Conservation (phyloP, 2,329 filamentous ascomycete species). For the Alternaria metachromatica region DNA sequence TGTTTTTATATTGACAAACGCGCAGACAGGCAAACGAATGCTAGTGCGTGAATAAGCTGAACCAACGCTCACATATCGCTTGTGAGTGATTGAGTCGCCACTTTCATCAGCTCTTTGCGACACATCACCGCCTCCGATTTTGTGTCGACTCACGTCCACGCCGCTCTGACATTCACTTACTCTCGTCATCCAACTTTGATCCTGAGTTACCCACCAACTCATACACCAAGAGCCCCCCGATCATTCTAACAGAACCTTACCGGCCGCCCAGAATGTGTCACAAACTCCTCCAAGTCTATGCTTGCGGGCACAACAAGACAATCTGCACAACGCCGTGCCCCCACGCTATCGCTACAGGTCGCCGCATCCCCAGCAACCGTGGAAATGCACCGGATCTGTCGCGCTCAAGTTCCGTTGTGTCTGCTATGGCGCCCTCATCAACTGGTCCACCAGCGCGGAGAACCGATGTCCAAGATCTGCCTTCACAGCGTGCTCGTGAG, state of each 20-base stretch:
- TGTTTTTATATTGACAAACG: neutral
- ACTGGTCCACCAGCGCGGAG: neutral
- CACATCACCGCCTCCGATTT: neutral
- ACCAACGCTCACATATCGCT: neutral
- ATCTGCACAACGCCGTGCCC: conserved; percentile 39
- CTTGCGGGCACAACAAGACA: conserved; percentile 32
- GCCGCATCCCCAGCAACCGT: neutral
- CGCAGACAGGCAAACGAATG: neutral
- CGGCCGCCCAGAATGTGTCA: conserved; percentile 28
- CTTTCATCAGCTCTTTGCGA: neutral
- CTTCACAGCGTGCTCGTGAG: neutral
- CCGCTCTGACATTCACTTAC: neutral
- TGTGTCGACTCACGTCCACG: neutral
- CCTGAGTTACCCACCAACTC: too few relatives aligned
- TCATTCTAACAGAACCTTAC: neutral
- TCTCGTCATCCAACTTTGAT: neutral
- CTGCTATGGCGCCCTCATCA: conserved; percentile 3
- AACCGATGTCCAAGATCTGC: neutral
- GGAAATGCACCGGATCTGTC: neutral
- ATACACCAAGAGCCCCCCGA: neutral
- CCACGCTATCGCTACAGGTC: conserved; percentile 14
- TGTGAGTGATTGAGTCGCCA: neutral
- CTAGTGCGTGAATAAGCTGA: neutral
- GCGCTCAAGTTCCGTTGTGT: conserved; percentile 15
- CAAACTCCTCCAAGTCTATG: conserved; percentile 33